A percentile compares a stretch with the other conserved stretches of the same genome.
These are phyloP conservation scores for Aspergillus haitiensis DNA, from an alignment of 495 filamentous ascomycete species.

Conservation along the genomic window DNA sequence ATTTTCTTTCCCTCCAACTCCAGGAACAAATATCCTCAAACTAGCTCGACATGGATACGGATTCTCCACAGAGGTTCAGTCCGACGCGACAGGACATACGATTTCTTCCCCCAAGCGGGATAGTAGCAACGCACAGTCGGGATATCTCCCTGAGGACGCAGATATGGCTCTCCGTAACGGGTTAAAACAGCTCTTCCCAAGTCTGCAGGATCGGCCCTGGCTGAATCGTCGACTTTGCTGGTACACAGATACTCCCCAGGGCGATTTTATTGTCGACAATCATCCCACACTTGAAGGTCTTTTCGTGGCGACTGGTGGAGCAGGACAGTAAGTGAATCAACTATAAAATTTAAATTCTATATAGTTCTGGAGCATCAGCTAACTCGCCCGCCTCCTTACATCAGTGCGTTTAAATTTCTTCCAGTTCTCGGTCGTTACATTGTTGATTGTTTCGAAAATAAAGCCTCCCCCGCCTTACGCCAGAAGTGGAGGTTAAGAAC, in stretches of 20 bases:
- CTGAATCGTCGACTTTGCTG: constrained; percentile 70
- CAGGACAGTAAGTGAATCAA: constrained; percentile 58
- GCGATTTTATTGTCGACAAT: constrained; percentile 73
- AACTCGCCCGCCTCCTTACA: background rate
- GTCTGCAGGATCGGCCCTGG: constrained; percentile 60
- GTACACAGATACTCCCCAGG: constrained; percentile 76
- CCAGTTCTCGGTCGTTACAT: constrained; percentile 42
- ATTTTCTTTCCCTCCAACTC: constrained; percentile 71
- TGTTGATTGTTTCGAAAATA: constrained; percentile 10
- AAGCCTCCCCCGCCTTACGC: background rate
- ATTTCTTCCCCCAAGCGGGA: constrained; percentile 29
- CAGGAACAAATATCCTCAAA: constrained; percentile 53
- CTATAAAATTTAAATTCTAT: background rate
- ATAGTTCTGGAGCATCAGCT: background rate
- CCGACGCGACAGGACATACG: constrained; percentile 11
- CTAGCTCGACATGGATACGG: constrained; percentile 77
- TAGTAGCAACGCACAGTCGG: constrained; percentile 29
- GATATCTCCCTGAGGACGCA: constrained; percentile 41
- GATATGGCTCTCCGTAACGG: constrained; percentile 52
- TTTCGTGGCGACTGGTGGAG: constrained; percentile 76
- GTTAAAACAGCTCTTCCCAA: constrained; percentile 58
- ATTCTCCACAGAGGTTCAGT: constrained; percentile 43
- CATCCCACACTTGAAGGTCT: constrained; percentile 63
- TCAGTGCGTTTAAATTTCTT: constrained; percentile 49
- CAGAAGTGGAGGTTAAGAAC: constrained; percentile 9